Evolutionary conservation across 2,329 filamentous ascomycete genomes (phyloP).

Genomic region (Ceratocystis eucalypticola): DNA sequence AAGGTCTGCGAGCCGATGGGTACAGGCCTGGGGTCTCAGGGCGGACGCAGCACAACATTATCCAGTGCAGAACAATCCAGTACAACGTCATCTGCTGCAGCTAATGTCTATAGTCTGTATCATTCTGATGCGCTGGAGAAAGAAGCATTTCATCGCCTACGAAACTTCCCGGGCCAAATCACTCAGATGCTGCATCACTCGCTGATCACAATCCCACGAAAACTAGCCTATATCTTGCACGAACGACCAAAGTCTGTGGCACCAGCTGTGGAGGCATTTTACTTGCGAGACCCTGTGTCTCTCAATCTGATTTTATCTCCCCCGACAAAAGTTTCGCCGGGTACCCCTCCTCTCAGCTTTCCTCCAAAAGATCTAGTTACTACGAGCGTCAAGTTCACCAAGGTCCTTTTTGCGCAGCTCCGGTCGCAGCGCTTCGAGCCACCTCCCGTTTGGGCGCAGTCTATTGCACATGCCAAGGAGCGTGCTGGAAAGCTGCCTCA

Average conservation of each 20-base stretch:
- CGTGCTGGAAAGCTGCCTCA: slow-evolving; percentile 21
- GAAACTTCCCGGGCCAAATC: slow-evolving; percentile 70
- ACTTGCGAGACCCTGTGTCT: slow-evolving; percentile 69
- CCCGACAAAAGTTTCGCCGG: slow-evolving; percentile 22
- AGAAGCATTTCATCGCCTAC: slow-evolving; percentile 80
- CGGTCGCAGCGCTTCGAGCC: slow-evolving; percentile 71
- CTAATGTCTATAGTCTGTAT: slow-evolving; percentile 34
- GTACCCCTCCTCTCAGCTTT: slow-evolving; percentile 45
- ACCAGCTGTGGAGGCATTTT: slow-evolving; percentile 80
- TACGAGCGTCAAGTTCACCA: slow-evolving; percentile 69
- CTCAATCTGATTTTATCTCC: slow-evolving; percentile 52
- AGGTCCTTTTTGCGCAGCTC: slow-evolving; percentile 79
- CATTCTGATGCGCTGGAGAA: slow-evolving; percentile 64
- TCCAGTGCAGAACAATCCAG: no score
- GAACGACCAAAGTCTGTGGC: slow-evolving; percentile 62
- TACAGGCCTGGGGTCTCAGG: not conserved
- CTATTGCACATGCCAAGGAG: slow-evolving; percentile 14
- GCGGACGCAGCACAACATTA: not conserved
- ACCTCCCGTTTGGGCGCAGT: slow-evolving; percentile 37
- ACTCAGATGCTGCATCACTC: slow-evolving; percentile 62
- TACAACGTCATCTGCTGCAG: not conserved
- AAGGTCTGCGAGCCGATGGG: not conserved
- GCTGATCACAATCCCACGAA: slow-evolving; percentile 61
- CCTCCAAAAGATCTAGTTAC: slow-evolving; percentile 67
- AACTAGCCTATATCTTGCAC: slow-evolving; percentile 67